Evolutionary conservation across 164 flowering plant species (phyloP).

Genomic region (Aristolochia californica): DNA sequence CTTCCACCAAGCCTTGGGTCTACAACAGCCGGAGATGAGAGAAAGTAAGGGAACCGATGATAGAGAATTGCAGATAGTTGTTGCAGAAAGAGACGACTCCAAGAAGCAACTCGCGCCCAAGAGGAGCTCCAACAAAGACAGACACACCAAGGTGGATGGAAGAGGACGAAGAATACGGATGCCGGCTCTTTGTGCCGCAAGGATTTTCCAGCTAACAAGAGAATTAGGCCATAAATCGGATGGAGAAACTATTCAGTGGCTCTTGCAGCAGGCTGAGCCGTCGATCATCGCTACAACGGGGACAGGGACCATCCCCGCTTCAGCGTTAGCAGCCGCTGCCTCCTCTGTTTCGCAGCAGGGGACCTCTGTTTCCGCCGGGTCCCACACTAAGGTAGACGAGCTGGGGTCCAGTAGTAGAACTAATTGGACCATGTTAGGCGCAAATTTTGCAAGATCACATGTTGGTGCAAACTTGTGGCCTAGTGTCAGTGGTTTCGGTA

Average conservation of each 20-base stretch:
- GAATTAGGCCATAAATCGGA: conserved; percentile 87
- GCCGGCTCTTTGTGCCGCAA: conserved; percentile 90
- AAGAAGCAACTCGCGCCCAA: conserved; percentile 69
- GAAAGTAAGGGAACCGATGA: conserved; percentile 31
- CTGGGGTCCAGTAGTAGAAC: conserved; percentile 42
- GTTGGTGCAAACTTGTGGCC: conserved; percentile 54
- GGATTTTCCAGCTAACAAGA: conserved; percentile 74
- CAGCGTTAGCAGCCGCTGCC: conserved; percentile 50
- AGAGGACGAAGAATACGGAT: conserved; percentile 78
- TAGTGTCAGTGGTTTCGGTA: conserved; percentile 33
- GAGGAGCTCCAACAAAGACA: conserved; percentile 71
- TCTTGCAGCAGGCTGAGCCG: conserved; percentile 77
- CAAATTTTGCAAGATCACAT: conserved; percentile 38
- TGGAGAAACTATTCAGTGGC: conserved; percentile 86
- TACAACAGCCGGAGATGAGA: conserved; percentile 27
- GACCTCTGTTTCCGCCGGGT: conserved; percentile 40
- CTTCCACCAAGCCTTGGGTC: conserved; percentile 32
- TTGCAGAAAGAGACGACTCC: conserved; percentile 38
- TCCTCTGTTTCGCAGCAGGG: conserved; percentile 53
- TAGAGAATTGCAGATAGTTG: conserved; percentile 57
- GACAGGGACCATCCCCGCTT: conserved; percentile 76
- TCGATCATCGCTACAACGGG: conserved; percentile 83
- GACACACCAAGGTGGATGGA: conserved; percentile 85
- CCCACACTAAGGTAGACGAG: conserved; percentile 48
- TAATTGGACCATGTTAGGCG: conserved; percentile 51